Conservation (phyloP, 305 asterid species). For the Coffea humblotiana region DNA sequence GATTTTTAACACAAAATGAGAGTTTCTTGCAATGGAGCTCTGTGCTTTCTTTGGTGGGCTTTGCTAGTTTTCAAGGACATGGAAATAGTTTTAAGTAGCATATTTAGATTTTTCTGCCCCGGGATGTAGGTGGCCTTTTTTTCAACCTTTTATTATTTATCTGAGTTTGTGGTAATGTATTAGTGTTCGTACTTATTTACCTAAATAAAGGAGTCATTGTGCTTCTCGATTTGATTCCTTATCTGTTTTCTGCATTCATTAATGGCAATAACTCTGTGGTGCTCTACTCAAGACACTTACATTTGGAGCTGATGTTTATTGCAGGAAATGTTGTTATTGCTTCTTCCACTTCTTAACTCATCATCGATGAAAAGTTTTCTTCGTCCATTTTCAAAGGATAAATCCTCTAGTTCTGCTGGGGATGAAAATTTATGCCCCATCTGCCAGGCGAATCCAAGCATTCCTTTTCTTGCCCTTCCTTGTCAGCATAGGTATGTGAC, state of each 20-base stretch:
- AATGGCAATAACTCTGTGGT: background rate
- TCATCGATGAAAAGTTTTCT: constrained; percentile 67
- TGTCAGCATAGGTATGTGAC: constrained; percentile 85
- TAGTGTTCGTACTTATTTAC: background rate
- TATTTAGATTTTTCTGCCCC: too few species aligned
- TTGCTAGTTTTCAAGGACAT: too few species aligned
- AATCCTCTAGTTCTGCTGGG: constrained; percentile 56
- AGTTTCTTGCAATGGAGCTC: too few species aligned
- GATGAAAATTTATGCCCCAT: constrained; percentile 82
- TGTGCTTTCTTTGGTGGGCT: too few species aligned
- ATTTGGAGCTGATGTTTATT: background rate
- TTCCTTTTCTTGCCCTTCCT: constrained; percentile 87
- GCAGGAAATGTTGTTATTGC: constrained; percentile 88
- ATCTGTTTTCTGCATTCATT: background rate
- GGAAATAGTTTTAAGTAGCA: too few species aligned
- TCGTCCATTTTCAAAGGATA: constrained; percentile 70
- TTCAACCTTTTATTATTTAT: background rate
- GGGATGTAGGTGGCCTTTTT: background rate
- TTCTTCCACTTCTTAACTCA: constrained; percentile 84
- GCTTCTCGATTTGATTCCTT: background rate
- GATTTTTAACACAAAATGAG: background rate
- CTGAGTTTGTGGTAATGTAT: background rate
- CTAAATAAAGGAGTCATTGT: background rate
- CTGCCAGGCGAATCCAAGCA: constrained; percentile 77
- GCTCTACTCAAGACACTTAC: background rate